Percentiles rank a stretch among this genome's conserved stretches.
phyloP scores from a whole-genome alignment of 495 filamentous ascomycete genomes.

The Penicillium daleae region DNA sequence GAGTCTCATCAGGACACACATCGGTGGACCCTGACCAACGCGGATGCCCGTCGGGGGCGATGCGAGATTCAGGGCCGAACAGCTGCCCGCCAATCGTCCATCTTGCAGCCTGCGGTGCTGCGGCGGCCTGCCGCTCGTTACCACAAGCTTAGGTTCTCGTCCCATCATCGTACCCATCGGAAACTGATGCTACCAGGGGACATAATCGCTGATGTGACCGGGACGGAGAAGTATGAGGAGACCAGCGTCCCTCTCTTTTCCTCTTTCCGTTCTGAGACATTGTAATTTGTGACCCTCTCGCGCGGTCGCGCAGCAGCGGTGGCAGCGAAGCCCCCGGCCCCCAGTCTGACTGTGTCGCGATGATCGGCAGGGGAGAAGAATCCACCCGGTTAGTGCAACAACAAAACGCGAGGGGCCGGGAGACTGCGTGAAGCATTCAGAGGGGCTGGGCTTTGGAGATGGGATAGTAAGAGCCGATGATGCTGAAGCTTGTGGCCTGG shows the following conservation, averaged over 20 bases:
- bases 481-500: not conserved
- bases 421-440: not conserved
- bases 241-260: not conserved
- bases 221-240: not conserved
- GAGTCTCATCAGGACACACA: constrained; percentile 4
- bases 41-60: constrained; percentile 10
- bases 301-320: not conserved
- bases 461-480: not conserved
- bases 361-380: constrained; percentile 10
- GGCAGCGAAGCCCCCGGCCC: not conserved
- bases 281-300: constrained; percentile 5
- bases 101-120: constrained; percentile 6
- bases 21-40: constrained; percentile 4
- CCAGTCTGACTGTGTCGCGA: not conserved
- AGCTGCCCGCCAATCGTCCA: not conserved
- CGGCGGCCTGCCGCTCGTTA: not conserved
- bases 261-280: not conserved
- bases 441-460: not conserved
- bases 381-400: constrained; percentile 1
- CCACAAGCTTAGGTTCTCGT: not conserved
- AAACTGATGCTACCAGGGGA: not conserved
- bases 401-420: constrained; percentile 1
- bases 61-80: constrained; percentile 2
- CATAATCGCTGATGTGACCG: not conserved
- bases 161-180: not conserved